Evolutionary conservation across 2,329 filamentous ascomycete genomes (phyloP), one percentile per base, ranked within the genome.

Genomic region (Didymella exigua): DNA sequence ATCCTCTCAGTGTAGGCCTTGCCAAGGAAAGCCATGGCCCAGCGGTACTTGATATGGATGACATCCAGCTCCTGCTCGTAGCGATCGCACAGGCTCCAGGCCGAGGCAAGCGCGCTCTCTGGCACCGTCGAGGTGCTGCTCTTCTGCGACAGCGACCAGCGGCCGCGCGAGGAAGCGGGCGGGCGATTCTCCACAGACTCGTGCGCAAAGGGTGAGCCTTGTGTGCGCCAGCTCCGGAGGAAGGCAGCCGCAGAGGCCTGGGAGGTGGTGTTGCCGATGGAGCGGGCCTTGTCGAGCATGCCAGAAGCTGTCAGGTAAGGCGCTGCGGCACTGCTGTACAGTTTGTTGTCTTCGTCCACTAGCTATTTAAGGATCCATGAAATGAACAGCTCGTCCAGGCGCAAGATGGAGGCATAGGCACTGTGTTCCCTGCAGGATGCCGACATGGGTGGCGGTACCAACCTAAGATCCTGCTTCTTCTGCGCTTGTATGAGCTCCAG

Each of bases 31-130:
- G 33, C 41, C 23, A 18, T 26, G 2, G 47, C 41, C 53, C 16
- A 56, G 48, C 41, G 19, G 29, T 31, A 50, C 23, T 36, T 38
- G 37, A 50, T 56, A 7, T 50, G 21, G 13, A 56, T 40, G 5
- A 40, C 34, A 5, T 38, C 31, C 31, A 55, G n/a, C 45, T 45
- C n/a, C 36, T 38, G 14, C 34, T 55, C 11, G n/a, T 45, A 55
- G 24, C 37, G n/a, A 4, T 38, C 18, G 21, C 46, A 55, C 19
- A 45, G 30, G 34, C 23, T 40, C 52, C 40, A 55, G 40, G 46
- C 45, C 6, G 36, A 38, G 19, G 33, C 19, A 7, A 49, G 42
- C 19, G 18, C 45, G 23, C 26, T 38, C 19, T 53, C 4, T 11
- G 27, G 5, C 11, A 19, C 11, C 2, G 19, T 24, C 24, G 14